A percentile compares a stretch with the other conserved stretches of the same genome.
phyloP scores from a whole-genome alignment of 2,329 filamentous ascomycete genomes.

The Hymenoscyphus repandus region DNA sequence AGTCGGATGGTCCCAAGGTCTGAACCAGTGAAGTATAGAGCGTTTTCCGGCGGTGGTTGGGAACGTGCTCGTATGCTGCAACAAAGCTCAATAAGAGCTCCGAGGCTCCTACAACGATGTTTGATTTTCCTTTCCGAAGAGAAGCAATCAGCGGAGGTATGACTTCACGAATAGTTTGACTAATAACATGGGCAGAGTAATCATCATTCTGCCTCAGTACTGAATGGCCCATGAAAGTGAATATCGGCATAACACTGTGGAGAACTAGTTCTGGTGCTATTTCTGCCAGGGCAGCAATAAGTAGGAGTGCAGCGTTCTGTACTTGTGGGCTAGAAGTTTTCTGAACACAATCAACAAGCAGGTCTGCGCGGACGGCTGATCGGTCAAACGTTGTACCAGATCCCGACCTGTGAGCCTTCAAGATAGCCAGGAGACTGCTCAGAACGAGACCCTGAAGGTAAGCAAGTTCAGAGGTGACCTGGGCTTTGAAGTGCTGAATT shows the following conservation, averaged over 20 bases:
- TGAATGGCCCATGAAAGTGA: slow-evolving; percentile 94
- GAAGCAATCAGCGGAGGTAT: slow-evolving; percentile 87
- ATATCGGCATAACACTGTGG: slow-evolving; percentile 98
- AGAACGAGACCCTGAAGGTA: slow-evolving; percentile 86
- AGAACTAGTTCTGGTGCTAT: slow-evolving; percentile 87
- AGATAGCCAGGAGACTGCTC: slow-evolving; percentile 75
- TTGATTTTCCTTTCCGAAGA: slow-evolving; percentile 73
- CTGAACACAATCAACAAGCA: slow-evolving; percentile 91
- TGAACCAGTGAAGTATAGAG: slow-evolving; percentile 81
- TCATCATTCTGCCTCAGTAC: slow-evolving; percentile 91
- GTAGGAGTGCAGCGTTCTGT: slow-evolving; percentile 82
- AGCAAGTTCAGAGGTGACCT: slow-evolving; percentile 79
- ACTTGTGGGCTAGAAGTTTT: slow-evolving; percentile 89
- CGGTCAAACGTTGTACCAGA: slow-evolving; percentile 64
- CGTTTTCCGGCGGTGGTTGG: slow-evolving; percentile 73
- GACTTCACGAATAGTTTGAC: slow-evolving; percentile 89
- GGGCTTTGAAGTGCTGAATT: slow-evolving; percentile 75
- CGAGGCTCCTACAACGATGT: slow-evolving; percentile 73
- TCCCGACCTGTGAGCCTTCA: slow-evolving; percentile 66
- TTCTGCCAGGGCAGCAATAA: slow-evolving; percentile 81
- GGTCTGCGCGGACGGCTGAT: slow-evolving; percentile 76
- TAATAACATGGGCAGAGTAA: slow-evolving; percentile 93
- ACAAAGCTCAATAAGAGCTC: slow-evolving; percentile 94
- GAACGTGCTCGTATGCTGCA: slow-evolving; percentile 93
- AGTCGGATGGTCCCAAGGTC: slow-evolving; percentile 80